A percentile compares a stretch with the other conserved stretches of the same genome.
These are phyloP conservation scores for Talaromyces funiculosus DNA, from an alignment of 2,329 filamentous ascomycete genomes.

Conservation along the genomic window DNA sequence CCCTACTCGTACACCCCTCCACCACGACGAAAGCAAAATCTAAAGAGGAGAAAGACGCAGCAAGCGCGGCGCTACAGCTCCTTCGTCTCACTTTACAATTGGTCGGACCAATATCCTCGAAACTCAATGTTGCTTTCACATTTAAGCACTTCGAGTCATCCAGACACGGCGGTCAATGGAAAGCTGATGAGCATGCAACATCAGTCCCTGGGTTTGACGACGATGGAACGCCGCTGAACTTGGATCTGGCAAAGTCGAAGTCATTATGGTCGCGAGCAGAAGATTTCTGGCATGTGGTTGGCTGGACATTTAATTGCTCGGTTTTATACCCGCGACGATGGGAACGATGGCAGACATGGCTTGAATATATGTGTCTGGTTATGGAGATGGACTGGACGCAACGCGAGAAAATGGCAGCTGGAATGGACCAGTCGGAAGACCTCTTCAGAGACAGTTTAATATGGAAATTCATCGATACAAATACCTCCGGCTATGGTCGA, in stretches of 20 bases:
- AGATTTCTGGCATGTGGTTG: slow-evolving; percentile 83
- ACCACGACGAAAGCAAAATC: slow-evolving; percentile 68
- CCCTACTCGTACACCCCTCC: slow-evolving; percentile 73
- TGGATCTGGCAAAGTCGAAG: slow-evolving; percentile 56
- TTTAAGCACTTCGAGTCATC: slow-evolving; percentile 48
- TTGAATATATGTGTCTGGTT: slow-evolving; percentile 60
- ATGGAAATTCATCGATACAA: slow-evolving; percentile 36
- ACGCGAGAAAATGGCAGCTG: slow-evolving; percentile 21
- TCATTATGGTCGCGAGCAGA: slow-evolving; percentile 70
- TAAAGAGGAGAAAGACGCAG: slow-evolving; percentile 55
- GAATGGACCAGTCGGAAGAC: slow-evolving; percentile 7
- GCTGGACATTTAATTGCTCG: slow-evolving; percentile 92
- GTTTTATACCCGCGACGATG: slow-evolving; percentile 66
- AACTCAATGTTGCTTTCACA: slow-evolving; percentile 64
- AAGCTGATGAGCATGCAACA: slow-evolving; percentile 18
- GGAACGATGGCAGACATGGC: slow-evolving; percentile 74
- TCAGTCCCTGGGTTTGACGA: slow-evolving; percentile 21
- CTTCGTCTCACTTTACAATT: slow-evolving; percentile 61
- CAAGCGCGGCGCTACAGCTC: slow-evolving; percentile 63
- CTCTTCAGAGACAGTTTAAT: slow-evolving; percentile 38
- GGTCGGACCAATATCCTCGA: slow-evolving; percentile 65
- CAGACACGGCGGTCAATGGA: slow-evolving; percentile 27
- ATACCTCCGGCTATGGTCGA: slow-evolving; percentile 26
- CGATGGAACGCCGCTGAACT: slow-evolving; percentile 49
- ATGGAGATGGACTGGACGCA: slow-evolving; percentile 42